These are phyloP conservation scores for Kentomonas sorsogonicus DNA, from an alignment of 208 protist species.

Conservation along the genomic window DNA sequence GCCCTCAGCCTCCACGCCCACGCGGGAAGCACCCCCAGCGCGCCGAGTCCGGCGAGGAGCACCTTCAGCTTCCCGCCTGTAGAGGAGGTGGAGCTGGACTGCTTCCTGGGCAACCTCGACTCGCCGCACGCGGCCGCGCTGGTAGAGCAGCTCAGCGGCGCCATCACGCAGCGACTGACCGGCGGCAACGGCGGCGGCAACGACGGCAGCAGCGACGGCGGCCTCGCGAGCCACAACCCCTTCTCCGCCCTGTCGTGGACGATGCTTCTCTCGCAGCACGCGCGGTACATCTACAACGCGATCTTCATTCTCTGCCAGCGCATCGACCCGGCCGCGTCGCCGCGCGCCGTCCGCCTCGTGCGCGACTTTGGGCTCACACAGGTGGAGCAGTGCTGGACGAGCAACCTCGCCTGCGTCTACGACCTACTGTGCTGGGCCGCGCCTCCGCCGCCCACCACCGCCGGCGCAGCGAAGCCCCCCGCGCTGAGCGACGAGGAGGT, in stretches of 20 bases:
- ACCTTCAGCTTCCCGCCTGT: neutral
- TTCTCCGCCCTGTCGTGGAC: slow-evolving; percentile 46
- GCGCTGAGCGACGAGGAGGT: neutral
- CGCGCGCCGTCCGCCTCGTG: slow-evolving; percentile 11
- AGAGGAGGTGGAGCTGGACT: slow-evolving; percentile 9
- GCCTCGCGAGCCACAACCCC: neutral
- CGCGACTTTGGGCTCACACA: slow-evolving; percentile 54
- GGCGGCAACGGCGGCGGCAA: neutral
- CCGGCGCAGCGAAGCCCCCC: neutral
- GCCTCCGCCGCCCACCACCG: neutral
- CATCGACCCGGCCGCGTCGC: slow-evolving; percentile 3
- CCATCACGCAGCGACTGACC: slow-evolving; percentile 16
- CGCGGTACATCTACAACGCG: slow-evolving; percentile 49
- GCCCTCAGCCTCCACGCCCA: neutral
- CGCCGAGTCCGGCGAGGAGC: neutral
- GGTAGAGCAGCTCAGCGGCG: slow-evolving; percentile 14
- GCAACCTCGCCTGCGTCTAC: slow-evolving; percentile 63
- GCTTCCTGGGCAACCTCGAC: slow-evolving; percentile 7
- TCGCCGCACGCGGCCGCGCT: slow-evolving; percentile 7
- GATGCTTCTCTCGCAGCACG: slow-evolving; percentile 48
- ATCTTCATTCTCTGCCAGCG: slow-evolving; percentile 39
- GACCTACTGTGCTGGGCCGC: slow-evolving; percentile 65
- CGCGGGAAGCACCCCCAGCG: too few species aligned
- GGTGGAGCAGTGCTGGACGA: slow-evolving; percentile 68
- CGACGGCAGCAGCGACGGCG: neutral